Base-by-base conservation (phyloP, 1,284 basidiomycete species). In the Cutaneotrichosporon dermatis region DNA sequence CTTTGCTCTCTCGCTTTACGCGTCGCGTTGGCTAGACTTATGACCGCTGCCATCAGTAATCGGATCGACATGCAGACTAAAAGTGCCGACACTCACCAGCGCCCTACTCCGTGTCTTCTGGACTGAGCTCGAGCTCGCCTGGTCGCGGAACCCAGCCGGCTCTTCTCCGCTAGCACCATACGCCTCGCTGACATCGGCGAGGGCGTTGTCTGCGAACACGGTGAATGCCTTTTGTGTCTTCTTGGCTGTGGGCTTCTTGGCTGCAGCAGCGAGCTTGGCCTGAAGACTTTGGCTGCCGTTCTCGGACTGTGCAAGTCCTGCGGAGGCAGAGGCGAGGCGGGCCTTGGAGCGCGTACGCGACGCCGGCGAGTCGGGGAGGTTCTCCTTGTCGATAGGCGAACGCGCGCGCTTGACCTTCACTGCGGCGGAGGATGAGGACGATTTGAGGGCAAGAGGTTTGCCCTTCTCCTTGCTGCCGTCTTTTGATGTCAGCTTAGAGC, bases 161-260 rank as follows among this genome's bases (percentile, higher is more conserved):
- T 72, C 70, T 35, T 52, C 51, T 0, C 68, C 69, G n/a, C 16
- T 66, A n/a, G 73, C 76, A 6, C 74, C 76, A 60, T 77, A 76
- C 43, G 74, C 73, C 51, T 71, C 69, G 52, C 69, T 72, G 6
- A 76, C 74, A 66, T 76, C 75, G 11, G 57, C 64, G n/a, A 76
- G 59, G 16, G 48, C 33, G 33, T 35, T 2, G 12, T 51, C 50
- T 39, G 12, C 50, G 35, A 49, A 49, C 33, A 49, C 46, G 3
- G 46, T 36, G 34, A 49, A 36, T 33, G 46, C 40, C n/a, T 42
- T 25, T 12, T 12, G 39, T 40, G 39, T 9, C 37, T 51, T 42
- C 9, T 49, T 50, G 11, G 12, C 44, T 13, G 46, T 33, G 16
- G 55, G 25, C 40, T 35, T 35, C 39, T 57, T 56, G 37, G 36